Conservation (phyloP, 208 protist species). For the Crithidia mellificae region DNA sequence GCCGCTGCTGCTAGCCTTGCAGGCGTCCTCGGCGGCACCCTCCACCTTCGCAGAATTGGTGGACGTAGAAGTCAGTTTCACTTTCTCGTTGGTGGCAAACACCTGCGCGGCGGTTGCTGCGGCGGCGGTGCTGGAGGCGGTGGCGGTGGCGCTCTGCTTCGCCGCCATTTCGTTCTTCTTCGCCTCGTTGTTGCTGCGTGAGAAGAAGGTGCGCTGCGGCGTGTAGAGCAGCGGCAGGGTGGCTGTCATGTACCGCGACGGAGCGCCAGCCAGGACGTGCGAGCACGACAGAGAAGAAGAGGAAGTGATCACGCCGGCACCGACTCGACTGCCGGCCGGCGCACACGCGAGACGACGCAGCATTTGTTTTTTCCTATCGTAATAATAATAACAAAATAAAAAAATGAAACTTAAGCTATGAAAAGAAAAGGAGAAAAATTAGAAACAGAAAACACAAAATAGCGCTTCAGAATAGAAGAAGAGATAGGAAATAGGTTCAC, state of each 20-base stretch:
- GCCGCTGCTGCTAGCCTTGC: no score
- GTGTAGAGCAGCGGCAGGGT: background rate
- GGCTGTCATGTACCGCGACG: background rate
- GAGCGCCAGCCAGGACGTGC: background rate
- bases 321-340: background rate
- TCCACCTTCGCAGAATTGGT: no score
- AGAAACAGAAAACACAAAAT: no score
- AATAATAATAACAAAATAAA: background rate
- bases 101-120: constrained; percentile 16
- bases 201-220: constrained; percentile 17
- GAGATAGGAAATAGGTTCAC: background rate
- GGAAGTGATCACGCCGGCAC: background rate
- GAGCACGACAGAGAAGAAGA: background rate
- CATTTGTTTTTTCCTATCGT: constrained; percentile 5
- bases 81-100: constrained; percentile 17
- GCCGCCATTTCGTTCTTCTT: constrained; percentile 1
- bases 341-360: constrained; percentile 24
- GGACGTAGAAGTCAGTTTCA: no score
- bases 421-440: constrained; percentile 9
- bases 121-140: background rate
- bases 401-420: no score
- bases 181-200: constrained; percentile 15
- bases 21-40: no score
- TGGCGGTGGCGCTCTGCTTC: constrained; percentile 10
- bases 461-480: no score